Evolutionary conservation across 805 yeast species (phyloP), one percentile per base, ranked within the genome.

Genomic region (Ogataea sp.): DNA sequence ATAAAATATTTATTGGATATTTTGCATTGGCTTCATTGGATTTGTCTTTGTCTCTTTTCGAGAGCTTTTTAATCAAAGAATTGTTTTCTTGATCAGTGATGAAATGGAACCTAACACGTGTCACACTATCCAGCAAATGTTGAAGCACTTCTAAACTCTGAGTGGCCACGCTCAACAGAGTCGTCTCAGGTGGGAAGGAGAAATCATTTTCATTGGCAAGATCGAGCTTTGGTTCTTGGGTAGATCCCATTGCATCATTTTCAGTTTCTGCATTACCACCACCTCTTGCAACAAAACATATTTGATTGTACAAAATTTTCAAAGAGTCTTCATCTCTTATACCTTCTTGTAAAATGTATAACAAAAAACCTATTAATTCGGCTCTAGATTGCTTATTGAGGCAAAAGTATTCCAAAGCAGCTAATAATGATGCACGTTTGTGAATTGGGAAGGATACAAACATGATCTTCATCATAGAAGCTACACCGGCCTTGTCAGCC

Each of bases 291-390:
- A 78, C 65, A 25, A 61, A 58, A 6, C 80, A 66, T 6, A 84
- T 60, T 41, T 76, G 76, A 25, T 64, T 55, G 56, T 79, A 89
- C 5, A 78, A 70, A 45, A 65, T 71, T 47, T 82, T 88, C 33
- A 85, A 59, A 0, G 85, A 58, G 15, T 65, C 68, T 39, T 76
- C 80, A 48, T 75, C 81, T 2, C 54, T 51, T 6, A 81, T 63
- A n/a, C 93, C 94, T 44, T 88, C 96, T 42, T 80, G 81, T 27
- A 89, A 61, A 33, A 88, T 70, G 15, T 80, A 75, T 31, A 88
- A 57, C 32, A 88, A 53, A 41, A 82, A 61, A 32, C 82, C 78
- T 54, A 88, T 67, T 14, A 86, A 71, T 46, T 89, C 96, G 9
- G 75, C 62, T 39, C 96, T 64, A 6, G 84, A 83, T 46, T 83